A percentile compares a stretch with the other conserved stretches of the same genome.
Evolutionary conservation across 2,329 filamentous ascomycete genomes (phyloP).

Genomic region (Colletotrichum eremochloae): DNA sequence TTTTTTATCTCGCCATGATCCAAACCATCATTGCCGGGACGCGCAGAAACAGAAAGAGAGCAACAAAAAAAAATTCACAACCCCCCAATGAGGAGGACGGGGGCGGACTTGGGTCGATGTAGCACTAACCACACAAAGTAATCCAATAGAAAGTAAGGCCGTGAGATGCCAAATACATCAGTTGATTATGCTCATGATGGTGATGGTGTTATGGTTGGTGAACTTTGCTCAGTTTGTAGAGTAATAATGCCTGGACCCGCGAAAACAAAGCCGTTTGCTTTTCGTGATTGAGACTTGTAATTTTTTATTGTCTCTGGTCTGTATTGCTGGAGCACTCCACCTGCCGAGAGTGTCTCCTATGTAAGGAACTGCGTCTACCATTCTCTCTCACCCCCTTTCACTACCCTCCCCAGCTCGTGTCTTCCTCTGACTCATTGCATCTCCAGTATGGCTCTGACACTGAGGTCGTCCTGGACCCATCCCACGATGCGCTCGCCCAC

Average conservation of each 20-base stretch:
- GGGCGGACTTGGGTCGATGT: conserved; percentile 26
- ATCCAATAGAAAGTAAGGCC: conserved; percentile 37
- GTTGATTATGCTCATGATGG: not conserved
- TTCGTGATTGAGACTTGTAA: too few species aligned
- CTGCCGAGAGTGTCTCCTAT: not conserved
- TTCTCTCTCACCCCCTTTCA: not conserved
- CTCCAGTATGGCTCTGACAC: conserved; percentile 56
- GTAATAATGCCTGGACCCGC: too few species aligned
- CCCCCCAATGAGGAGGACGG: not conserved
- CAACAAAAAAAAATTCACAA: conserved; percentile 20
- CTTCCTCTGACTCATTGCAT: conserved; percentile 34
- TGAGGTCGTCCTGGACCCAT: conserved; percentile 77
- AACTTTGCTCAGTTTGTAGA: not conserved
- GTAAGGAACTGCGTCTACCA: not conserved
- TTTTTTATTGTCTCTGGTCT: not conserved
- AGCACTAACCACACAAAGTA: conserved; percentile 33
- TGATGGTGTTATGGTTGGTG: not conserved
- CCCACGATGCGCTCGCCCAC: conserved; percentile 74
- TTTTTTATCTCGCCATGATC: conserved; percentile 14
- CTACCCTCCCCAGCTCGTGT: not conserved
- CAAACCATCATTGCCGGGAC: conserved; percentile 22
- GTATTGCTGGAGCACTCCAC: not conserved
- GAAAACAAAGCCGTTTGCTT: not conserved
- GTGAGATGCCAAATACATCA: conserved; percentile 26
- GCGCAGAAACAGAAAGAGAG: conserved; percentile 1